Conservation (phyloP, 2,329 filamentous ascomycete species). For the Epichloe uncinata region DNA sequence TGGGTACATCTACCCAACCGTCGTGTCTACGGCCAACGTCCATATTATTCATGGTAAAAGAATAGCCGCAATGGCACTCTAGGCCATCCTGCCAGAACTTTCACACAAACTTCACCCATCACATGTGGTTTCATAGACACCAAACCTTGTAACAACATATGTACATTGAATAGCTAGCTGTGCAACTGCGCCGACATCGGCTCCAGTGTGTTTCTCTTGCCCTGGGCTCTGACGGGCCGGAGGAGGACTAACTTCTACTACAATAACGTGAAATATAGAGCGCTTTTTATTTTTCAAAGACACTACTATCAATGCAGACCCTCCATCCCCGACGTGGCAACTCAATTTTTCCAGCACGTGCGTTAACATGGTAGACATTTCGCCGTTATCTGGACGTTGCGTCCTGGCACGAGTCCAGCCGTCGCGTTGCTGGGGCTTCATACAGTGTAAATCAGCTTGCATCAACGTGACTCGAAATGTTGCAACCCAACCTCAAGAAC, state of each 20-base stretch:
- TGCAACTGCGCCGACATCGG: conserved; percentile 11
- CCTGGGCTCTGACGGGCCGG: neutral
- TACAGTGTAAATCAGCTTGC: neutral
- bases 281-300: neutral
- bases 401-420: neutral
- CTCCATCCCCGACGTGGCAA: neutral
- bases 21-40: conserved; percentile 69
- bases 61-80: neutral
- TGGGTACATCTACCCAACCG: conserved; percentile 86
- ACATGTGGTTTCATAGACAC: neutral
- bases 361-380: neutral
- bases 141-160: conserved; percentile 19
- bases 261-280: conserved; percentile 1
- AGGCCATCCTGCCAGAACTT: neutral
- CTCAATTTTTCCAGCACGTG: neutral
- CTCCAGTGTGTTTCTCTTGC: neutral
- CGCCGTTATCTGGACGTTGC: neutral
- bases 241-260: neutral
- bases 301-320: neutral
- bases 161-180: conserved; percentile 20
- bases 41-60: conserved; percentile 82
- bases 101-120: neutral
- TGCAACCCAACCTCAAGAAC: neutral
- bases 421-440: neutral
- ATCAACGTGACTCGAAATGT: neutral